Conservation (phyloP, 2,329 filamentous ascomycete species). For the Fusarium goolgardi region DNA sequence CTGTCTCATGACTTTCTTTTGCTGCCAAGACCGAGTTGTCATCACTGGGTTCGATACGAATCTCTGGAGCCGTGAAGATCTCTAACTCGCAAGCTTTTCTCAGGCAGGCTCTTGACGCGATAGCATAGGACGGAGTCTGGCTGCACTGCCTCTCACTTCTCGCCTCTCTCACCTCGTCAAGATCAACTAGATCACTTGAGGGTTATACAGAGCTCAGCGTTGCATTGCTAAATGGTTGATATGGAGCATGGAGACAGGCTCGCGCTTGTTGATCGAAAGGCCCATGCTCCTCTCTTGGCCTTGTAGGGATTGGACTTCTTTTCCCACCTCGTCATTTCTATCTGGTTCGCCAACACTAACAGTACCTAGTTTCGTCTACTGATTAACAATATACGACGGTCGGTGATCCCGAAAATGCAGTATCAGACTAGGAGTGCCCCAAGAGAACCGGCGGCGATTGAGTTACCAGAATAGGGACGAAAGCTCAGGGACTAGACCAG, state of each 20-base stretch:
- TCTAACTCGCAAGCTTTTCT: constrained; percentile 1
- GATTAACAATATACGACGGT: not conserved
- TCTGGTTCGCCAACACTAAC: not conserved
- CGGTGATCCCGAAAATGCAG: not conserved
- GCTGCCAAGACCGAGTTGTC: not conserved
- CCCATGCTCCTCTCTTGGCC: not conserved
- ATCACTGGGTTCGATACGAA: not conserved
- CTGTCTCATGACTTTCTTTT: constrained; percentile 8
- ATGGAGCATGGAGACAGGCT: not conserved
- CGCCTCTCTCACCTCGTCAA: not conserved
- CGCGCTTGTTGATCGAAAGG: not conserved
- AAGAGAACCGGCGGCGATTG: not conserved
- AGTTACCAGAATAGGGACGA: not conserved
- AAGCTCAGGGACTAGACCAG: not conserved
- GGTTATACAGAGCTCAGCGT: not conserved
- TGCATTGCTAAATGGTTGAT: not conserved
- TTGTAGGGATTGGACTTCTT: not conserved
- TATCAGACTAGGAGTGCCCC: not conserved
- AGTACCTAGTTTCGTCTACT: not conserved
- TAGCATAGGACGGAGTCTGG: not conserved
- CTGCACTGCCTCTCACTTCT: not conserved
- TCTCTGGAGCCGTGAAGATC: not conserved
- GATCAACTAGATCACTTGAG: not conserved
- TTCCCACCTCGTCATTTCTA: not conserved
- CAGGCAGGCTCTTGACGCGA: not conserved